Evolutionary conservation across 305 asterid species (phyloP).

Genomic region (Fraxinus greggii): DNA sequence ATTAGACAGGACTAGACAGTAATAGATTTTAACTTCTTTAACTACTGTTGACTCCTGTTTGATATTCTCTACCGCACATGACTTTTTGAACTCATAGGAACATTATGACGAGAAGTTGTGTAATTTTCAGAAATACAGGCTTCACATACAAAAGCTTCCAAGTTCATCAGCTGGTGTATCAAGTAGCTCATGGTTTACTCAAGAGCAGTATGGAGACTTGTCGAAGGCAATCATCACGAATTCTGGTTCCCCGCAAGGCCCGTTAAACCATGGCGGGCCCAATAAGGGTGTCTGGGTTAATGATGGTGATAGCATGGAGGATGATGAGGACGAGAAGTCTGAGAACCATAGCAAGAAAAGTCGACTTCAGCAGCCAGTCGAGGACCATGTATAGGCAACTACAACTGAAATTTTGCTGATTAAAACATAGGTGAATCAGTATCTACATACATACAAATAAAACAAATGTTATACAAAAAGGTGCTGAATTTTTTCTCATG

Average conservation of each 20-base stretch:
- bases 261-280: constrained; percentile 14
- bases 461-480: not conserved
- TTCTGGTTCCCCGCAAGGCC: constrained; percentile 34
- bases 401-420: constrained; percentile 19
- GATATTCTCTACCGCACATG: not conserved
- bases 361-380: constrained; percentile 6
- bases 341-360: constrained; percentile 36
- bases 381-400: not conserved
- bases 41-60: not conserved
- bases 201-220: not conserved
- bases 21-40: not conserved
- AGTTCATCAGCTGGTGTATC: constrained; percentile 2
- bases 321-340: constrained; percentile 32
- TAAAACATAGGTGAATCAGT: not conserved
- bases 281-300: constrained; percentile 19
- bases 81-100: not conserved
- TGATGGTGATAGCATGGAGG: constrained; percentile 33
- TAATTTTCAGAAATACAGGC: constrained; percentile 41
- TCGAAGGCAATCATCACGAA: constrained; percentile 15
- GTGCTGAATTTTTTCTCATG: not conserved
- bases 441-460: not conserved
- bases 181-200: constrained; percentile 15
- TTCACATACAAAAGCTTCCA: constrained; percentile 34
- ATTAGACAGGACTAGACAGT: not conserved
- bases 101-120: not conserved